These are phyloP conservation scores for Fusarium sp. DNA, from an alignment of 2,329 filamentous ascomycete species.

Conservation along the genomic window DNA sequence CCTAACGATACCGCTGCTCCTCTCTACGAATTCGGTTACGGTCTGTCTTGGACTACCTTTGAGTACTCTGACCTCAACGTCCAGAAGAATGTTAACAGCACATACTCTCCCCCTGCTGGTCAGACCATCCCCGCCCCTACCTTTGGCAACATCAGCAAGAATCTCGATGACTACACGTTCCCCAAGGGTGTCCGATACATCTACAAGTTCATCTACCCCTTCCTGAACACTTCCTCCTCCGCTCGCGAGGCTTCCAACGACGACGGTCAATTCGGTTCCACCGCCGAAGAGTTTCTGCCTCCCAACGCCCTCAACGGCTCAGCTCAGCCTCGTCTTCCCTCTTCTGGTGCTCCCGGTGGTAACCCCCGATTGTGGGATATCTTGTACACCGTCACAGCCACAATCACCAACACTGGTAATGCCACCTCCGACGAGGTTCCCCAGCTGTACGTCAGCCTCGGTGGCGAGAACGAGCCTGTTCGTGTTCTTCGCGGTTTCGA, in stretches of 20 bases:
- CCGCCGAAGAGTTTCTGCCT: constrained; percentile 71
- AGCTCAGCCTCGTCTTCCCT: constrained; percentile 66
- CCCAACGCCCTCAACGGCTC: constrained; percentile 66
- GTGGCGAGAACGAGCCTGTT: constrained; percentile 77
- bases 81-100: constrained; percentile 59
- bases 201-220: constrained; percentile 75
- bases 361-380: constrained; percentile 76
- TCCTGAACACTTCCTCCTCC: constrained; percentile 74
- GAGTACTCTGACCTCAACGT: constrained; percentile 76
- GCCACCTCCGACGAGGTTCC: constrained; percentile 76
- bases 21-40: constrained; percentile 84
- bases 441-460: constrained; percentile 84
- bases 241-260: constrained; percentile 67
- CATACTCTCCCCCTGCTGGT: constrained; percentile 72
- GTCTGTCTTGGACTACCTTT: constrained; percentile 85
- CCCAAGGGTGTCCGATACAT: constrained; percentile 68
- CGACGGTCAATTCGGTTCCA: constrained; percentile 67
- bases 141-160: constrained; percentile 72
- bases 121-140: constrained; percentile 72
- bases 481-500: constrained; percentile 84
- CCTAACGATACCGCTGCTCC: constrained; percentile 61
- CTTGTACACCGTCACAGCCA: constrained; percentile 75
- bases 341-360: constrained; percentile 70
- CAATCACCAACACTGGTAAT: constrained; percentile 77
- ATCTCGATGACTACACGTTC: constrained; percentile 76